A percentile compares a stretch with the other conserved stretches of the same genome.
phyloP scores from a whole-genome alignment of 371 early-diverging fungal genomes.

The Nosema muscidifuracis region DNA sequence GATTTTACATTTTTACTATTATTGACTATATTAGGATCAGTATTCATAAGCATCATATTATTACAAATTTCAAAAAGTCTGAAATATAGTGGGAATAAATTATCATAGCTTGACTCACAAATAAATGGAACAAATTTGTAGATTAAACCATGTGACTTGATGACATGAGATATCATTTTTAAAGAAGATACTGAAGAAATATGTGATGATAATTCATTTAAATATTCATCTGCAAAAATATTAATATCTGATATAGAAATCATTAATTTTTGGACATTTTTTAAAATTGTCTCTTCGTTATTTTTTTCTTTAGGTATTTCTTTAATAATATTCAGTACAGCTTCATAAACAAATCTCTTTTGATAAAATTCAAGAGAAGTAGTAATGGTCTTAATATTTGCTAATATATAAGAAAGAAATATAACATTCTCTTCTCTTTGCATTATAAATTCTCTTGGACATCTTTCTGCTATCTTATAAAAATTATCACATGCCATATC shows the following conservation, averaged over 20 bases:
- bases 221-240: slow-evolving; percentile 24
- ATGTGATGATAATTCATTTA: background rate
- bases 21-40: background rate
- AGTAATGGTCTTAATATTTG: slow-evolving; percentile 34
- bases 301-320: slow-evolving; percentile 22
- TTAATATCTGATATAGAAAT: slow-evolving; percentile 4
- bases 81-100: slow-evolving; percentile 24
- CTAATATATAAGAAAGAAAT: slow-evolving; percentile 37
- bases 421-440: slow-evolving; percentile 21
- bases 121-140: slow-evolving; percentile 40
- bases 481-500: slow-evolving; percentile 99
- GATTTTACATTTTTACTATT: slow-evolving; percentile 31
- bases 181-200: slow-evolving; percentile 10
- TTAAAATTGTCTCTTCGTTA: slow-evolving; percentile 18
- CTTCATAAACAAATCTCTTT: slow-evolving; percentile 52
- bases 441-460: slow-evolving; percentile 75
- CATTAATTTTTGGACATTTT: slow-evolving; percentile 16
- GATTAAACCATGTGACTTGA: slow-evolving; percentile 43
- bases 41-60: background rate
- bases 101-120: slow-evolving; percentile 12
- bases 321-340: slow-evolving; percentile 39
- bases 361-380: slow-evolving; percentile 46
- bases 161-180: slow-evolving; percentile 31
- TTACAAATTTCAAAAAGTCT: slow-evolving; percentile 32
- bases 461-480: slow-evolving; percentile 89